Evolutionary conservation across 129 eudicot species (phyloP), one percentile per base, ranked within the genome.

Genomic region (Arctium lappa): DNA sequence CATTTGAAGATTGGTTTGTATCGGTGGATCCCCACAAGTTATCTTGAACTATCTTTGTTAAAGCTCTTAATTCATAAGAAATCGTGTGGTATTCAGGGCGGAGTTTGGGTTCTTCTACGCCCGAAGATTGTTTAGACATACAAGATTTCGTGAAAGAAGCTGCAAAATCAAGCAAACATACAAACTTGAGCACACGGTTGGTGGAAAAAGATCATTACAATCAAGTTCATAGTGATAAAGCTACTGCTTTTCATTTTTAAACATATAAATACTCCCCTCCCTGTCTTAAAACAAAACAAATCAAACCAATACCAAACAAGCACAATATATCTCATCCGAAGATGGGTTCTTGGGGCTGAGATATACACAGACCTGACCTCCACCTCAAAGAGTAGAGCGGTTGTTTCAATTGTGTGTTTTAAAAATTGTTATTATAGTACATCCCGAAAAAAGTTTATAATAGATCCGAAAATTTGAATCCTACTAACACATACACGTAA

Each of bases 21-120:
- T 42, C 74, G 82, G 36, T 42, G 62, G 86, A 71, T 31, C 82
- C 81, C 83, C 56, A 79, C 84, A 38, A 84, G 34, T 78, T 87
- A 13, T 85, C 86, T 38, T 87, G 79, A 75, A 93, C 91, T 92
- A 87, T 89, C 79, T 85, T 90, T 0, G 93, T 77, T 69, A 94
- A 73, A 42, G 93, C 93, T 87, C 72, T 79, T 48, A 94, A 74
- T 86, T 94, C 95, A 63, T 88, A 87, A 36, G 94, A 90, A 85
- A 92, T 86, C 0, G 92, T 84, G 60, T 74, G 84, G 93, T 90
- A 91, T 72, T 90, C 91, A 4, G 93, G 94, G 1, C 92, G 88
- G 75, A 90, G 77, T 27, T 85, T 90, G 2, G 81, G 31, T 46
- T 90, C 83, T 68, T 88, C 90, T 1, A 80, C 46, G 31, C 83